A percentile compares a stretch with the other conserved stretches of the same genome.
Conservation (phyloP, 2,329 filamentous ascomycete genomes). For the Leptosphaerulina australis region DNA sequence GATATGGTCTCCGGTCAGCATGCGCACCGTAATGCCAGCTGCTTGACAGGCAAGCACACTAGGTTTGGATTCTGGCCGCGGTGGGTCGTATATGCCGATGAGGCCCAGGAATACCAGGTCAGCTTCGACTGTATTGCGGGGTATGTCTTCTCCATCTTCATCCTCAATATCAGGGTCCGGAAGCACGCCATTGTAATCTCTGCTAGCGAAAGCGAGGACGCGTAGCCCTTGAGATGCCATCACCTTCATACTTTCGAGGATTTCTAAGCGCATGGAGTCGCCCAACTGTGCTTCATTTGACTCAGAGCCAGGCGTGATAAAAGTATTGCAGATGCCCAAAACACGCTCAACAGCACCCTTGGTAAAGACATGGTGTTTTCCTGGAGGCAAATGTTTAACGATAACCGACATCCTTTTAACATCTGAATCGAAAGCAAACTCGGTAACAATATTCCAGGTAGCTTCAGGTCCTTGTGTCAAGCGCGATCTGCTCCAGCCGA, state of each 20-base stretch:
- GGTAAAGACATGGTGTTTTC: constrained; percentile 58
- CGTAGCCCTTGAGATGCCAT: constrained; percentile 69
- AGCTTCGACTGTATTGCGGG: constrained; percentile 68
- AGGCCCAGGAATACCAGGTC: constrained; percentile 75
- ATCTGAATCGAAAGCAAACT: constrained; percentile 74
- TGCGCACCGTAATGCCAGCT: constrained; percentile 51
- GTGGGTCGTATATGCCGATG: constrained; percentile 82
- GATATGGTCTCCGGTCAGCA: constrained; percentile 55
- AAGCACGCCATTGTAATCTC: constrained; percentile 47
- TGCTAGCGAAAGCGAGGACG: constrained; percentile 68
- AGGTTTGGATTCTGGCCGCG: constrained; percentile 76
- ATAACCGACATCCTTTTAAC: constrained; percentile 78
- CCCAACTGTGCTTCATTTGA: constrained; percentile 50
- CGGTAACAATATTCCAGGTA: constrained; percentile 54
- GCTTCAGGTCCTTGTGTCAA: constrained; percentile 43
- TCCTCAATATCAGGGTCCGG: constrained; percentile 27
- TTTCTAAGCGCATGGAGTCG: constrained; percentile 59
- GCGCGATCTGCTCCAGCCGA: constrained; percentile 61
- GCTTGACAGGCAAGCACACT: constrained; percentile 44
- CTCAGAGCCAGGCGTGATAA: constrained; percentile 59
- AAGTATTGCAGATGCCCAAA: constrained; percentile 53
- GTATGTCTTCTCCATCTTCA: constrained; percentile 51
- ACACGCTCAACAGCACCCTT: constrained; percentile 73
- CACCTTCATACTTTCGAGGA: constrained; percentile 70
- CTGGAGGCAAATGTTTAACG: constrained; percentile 51